Percentiles rank a stretch among this genome's conserved stretches.
Evolutionary conservation across 1,139 yeast genomes (phyloP).

Genomic region (Lodderomyces beijingensis): DNA sequence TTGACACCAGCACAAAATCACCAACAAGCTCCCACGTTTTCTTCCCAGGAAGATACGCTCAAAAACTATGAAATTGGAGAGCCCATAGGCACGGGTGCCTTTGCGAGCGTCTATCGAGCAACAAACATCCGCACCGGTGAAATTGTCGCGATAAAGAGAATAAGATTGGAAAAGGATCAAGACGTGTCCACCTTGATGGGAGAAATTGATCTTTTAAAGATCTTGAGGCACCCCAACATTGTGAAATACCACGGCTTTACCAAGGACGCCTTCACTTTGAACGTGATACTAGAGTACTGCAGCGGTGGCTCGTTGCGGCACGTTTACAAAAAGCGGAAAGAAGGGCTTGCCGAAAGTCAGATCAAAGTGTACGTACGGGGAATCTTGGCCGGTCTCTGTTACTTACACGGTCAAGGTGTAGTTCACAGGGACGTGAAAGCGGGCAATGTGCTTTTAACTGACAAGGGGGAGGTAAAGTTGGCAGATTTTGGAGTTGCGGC

Average conservation of each 20-base stretch:
- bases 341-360: slow-evolving; percentile 55
- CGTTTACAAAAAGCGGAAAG: slow-evolving; percentile 53
- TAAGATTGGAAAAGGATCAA: slow-evolving; percentile 50
- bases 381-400: slow-evolving; percentile 68
- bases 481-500: slow-evolving; percentile 84
- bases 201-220: slow-evolving; percentile 82
- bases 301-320: slow-evolving; percentile 81
- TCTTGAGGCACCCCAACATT: slow-evolving; percentile 77
- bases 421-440: slow-evolving; percentile 80
- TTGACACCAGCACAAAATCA: slow-evolving; percentile 52
- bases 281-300: slow-evolving; percentile 73
- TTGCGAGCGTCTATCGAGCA: slow-evolving; percentile 89
- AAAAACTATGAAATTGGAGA: slow-evolving; percentile 56
- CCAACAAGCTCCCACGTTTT: slow-evolving; percentile 38
- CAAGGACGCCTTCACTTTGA: slow-evolving; percentile 59
- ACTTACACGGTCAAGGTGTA: slow-evolving; percentile 67
- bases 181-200: slow-evolving; percentile 56
- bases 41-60: slow-evolving; percentile 36
- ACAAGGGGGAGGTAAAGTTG: slow-evolving; percentile 56
- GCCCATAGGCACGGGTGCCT: slow-evolving; percentile 91
- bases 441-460: slow-evolving; percentile 65
- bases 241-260: slow-evolving; percentile 90
- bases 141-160: slow-evolving; percentile 82
- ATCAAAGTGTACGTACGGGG: slow-evolving; percentile 61
- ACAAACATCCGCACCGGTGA: slow-evolving; percentile 60